Conservation (phyloP, 805 yeast species). For the Hanseniaspora mollemarum region DNA sequence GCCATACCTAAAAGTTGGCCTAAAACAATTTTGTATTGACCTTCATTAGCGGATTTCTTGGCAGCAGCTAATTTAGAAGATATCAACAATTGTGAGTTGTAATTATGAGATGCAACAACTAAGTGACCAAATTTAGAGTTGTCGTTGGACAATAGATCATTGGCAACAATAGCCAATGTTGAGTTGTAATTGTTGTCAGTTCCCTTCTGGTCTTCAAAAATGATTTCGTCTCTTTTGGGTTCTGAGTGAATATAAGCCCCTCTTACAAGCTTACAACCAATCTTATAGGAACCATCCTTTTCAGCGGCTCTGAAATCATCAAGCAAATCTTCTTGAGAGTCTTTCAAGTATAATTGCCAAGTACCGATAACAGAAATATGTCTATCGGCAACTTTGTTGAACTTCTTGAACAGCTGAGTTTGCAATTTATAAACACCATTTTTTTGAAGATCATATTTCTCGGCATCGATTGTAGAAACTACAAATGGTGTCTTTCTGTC, state of each 20-base stretch:
- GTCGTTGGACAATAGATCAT: slow-evolving; percentile 39
- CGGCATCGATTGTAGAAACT: slow-evolving; percentile 80
- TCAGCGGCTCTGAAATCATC: slow-evolving; percentile 56
- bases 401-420: slow-evolving; percentile 62
- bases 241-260: slow-evolving; percentile 94
- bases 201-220: slow-evolving; percentile 62
- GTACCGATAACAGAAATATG: slow-evolving; percentile 71
- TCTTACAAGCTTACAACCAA: slow-evolving; percentile 83
- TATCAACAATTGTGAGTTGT: slow-evolving; percentile 61
- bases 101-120: slow-evolving; percentile 86
- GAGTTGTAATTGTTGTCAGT: slow-evolving; percentile 70
- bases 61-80: slow-evolving; percentile 40
- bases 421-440: slow-evolving; percentile 80
- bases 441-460: slow-evolving; percentile 72
- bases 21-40: slow-evolving; percentile 54
- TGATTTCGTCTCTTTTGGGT: slow-evolving; percentile 51
- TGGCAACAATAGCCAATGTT: slow-evolving; percentile 53
- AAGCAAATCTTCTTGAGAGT: slow-evolving; percentile 50
- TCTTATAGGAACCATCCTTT: slow-evolving; percentile 43
- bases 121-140: slow-evolving; percentile 56
- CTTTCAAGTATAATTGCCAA: slow-evolving; percentile 79
- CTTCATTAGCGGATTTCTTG: slow-evolving; percentile 3
- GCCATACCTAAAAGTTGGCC: slow-evolving; percentile 96
- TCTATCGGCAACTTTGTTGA: slow-evolving; percentile 48
- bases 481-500: slow-evolving; percentile 60